Evolutionary conservation across 2,329 filamentous ascomycete species (phyloP), one percentile per base, ranked within the genome.

Genomic region (Colletotrichum lindemuthianum): DNA sequence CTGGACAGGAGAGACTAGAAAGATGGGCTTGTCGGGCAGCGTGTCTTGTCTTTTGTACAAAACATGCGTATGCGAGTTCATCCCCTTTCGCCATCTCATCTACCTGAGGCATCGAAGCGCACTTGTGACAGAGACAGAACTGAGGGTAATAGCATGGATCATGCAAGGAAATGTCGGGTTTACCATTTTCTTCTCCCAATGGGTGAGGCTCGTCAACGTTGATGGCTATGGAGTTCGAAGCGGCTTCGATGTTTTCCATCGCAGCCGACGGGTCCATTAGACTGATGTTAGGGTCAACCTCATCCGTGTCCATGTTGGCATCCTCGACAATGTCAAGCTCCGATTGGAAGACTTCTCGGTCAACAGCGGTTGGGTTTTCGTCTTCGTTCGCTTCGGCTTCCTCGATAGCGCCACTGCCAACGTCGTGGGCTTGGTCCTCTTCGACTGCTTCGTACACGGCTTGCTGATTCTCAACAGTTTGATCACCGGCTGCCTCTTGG

Each of bases 51-150:
- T 32, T 61, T 37, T 37, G 63, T 13, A 63, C 59, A 8, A 65
- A 11, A 39, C 41, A 48, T 41, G 59, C 48, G 36, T 51, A 51
- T n/a, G 57, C 51, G 12, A 50, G 58, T 24, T 54, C 24, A n/a
- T 61, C 54, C 33, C 67, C 65, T 43, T 59, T 58, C 40, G 16
- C 60, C 53, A 51, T 61, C 8, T 63, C 51, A 33, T 65, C 52
- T 41, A 33, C 58, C 7, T n/a, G 37, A 16, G 44, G 52, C 32
- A 33, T 44, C 9, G 54, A 58, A 16, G 44, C 16, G 11, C 65
- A 68, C 11, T 32, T 41, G 16, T 39, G 13, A 53, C 66, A 67
- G 12, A 68, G 33, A 43, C 66, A 68, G 49, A 65, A 58, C 33
- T 40, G 36, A 24, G 64, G 66, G 32, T 40, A 40, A 32, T 53